phyloP scores from a whole-genome alignment of 2,329 filamentous ascomycete species.

The Blastomyces gilchristii region DNA sequence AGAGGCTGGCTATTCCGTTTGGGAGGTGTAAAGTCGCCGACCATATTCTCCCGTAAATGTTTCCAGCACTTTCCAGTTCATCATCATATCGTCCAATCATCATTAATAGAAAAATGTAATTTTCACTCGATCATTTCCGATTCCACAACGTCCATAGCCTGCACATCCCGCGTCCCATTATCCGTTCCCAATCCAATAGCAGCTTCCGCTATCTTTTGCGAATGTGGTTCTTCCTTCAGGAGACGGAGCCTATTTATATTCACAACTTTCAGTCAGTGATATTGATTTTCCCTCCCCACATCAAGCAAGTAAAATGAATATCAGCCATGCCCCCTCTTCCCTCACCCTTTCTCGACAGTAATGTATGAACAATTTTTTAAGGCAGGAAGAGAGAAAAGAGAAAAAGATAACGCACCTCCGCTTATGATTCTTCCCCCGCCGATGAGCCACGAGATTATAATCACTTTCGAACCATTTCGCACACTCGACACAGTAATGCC shows the following conservation, averaged over 20 bases:
- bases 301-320: neutral
- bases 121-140: conserved; percentile 10
- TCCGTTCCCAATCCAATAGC: conserved; percentile 62
- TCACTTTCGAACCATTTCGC: conserved; percentile 94
- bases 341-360: too few species aligned
- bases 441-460: conserved; percentile 61
- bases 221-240: conserved; percentile 73
- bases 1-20: too few species aligned
- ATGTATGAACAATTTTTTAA: neutral
- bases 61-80: neutral
- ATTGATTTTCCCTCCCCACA: neutral
- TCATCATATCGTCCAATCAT: neutral
- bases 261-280: neutral
- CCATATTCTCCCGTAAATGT: neutral
- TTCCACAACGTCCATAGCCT: conserved; percentile 30
- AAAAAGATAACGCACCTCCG: conserved; percentile 51
- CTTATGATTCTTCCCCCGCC: conserved; percentile 86
- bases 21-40: neutral
- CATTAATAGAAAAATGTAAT: neutral
- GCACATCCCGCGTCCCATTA: conserved; percentile 45
- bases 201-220: conserved; percentile 75
- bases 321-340: neutral
- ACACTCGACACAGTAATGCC: conserved; percentile 83
- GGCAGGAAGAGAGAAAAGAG: neutral
- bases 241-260: conserved; percentile 56